Percentiles rank a stretch among this genome's conserved stretches.
Evolutionary conservation across 441 rosid genomes (phyloP).

Genomic region (Populus trichocarpa): DNA sequence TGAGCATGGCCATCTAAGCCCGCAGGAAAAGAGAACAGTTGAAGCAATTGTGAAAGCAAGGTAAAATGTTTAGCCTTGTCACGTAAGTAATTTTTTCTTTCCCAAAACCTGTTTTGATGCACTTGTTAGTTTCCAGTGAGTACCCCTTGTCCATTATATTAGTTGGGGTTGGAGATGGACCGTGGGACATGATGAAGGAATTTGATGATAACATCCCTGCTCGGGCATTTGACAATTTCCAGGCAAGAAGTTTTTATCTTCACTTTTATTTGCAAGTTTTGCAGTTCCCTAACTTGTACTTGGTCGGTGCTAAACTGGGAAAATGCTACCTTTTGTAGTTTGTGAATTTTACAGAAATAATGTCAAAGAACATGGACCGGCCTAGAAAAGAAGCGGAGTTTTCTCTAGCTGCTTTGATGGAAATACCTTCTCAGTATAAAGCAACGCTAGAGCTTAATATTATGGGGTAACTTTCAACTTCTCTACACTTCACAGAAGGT

Average conservation of each 20-base stretch:
- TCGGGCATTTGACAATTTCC: constrained; percentile 89
- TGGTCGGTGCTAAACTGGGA: background rate
- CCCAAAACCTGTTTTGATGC: background rate
- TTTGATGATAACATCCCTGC: constrained; percentile 95
- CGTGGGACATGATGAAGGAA: constrained; percentile 95
- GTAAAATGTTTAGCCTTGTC: constrained; percentile 29
- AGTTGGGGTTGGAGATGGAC: constrained; percentile 99
- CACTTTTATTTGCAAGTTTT: background rate
- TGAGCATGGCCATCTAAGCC: constrained; percentile 57
- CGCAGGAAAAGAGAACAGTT: constrained; percentile 82
- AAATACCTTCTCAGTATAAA: constrained; percentile 89
- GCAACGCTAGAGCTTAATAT: constrained; percentile 79
- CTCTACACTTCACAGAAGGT: background rate
- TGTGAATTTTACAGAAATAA: constrained; percentile 84
- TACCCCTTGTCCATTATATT: constrained; percentile 26
- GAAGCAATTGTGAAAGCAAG: constrained; percentile 94
- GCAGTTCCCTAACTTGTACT: background rate
- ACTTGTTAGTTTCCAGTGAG: constrained; percentile 43
- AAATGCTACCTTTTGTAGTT: constrained; percentile 41
- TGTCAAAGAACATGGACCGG: constrained; percentile 59
- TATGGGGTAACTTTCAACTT: constrained; percentile 54
- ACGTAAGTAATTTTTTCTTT: constrained; percentile 10
- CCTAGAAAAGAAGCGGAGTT: constrained; percentile 75
- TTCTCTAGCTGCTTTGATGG: constrained; percentile 94
- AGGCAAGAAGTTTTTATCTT: constrained; percentile 41